phyloP scores from a whole-genome alignment of 352 stramenopile species.

The Globisporangium mamillatum region DNA sequence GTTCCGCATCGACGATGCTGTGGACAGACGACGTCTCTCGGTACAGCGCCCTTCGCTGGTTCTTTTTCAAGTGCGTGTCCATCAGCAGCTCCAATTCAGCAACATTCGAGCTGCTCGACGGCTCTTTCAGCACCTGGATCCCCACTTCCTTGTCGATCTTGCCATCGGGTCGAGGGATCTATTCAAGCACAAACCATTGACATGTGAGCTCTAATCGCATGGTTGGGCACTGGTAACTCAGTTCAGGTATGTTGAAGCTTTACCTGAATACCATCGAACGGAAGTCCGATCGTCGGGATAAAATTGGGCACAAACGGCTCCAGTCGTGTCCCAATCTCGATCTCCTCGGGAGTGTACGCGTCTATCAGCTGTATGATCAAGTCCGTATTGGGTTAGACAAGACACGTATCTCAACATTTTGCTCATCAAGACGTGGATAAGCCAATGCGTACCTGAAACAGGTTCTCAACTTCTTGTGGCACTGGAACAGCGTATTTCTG shows the following conservation, averaged over 20 bases:
- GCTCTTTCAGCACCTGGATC: slow-evolving; percentile 86
- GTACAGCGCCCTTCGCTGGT: slow-evolving; percentile 27
- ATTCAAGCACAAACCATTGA: not conserved
- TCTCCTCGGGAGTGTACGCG: slow-evolving; percentile 83
- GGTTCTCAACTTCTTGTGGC: slow-evolving; percentile 47
- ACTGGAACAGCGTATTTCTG: slow-evolving; percentile 36
- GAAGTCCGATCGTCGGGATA: slow-evolving; percentile 72
- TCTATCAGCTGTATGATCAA: slow-evolving; percentile 53
- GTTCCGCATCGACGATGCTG: slow-evolving; percentile 87
- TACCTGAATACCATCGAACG: slow-evolving; percentile 75
- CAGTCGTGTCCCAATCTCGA: slow-evolving; percentile 89
- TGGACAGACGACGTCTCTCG: slow-evolving; percentile 58
- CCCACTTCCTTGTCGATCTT: slow-evolving; percentile 68
- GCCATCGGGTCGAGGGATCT: slow-evolving; percentile 87
- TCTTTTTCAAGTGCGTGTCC: slow-evolving; percentile 57
- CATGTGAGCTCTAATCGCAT: not conserved
- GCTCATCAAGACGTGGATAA: not conserved
- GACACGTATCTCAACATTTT: not conserved
- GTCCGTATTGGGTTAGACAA: not conserved
- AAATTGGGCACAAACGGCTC: slow-evolving; percentile 94
- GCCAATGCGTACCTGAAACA: slow-evolving; percentile 46
- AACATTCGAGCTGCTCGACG: slow-evolving; percentile 83
- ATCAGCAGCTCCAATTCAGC: slow-evolving; percentile 90
- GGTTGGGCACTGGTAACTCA: not conserved
- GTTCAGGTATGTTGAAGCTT: not conserved